Evolutionary conservation across 2,329 filamentous ascomycete genomes (phyloP).

Genomic region (Fusarium newnesense): DNA sequence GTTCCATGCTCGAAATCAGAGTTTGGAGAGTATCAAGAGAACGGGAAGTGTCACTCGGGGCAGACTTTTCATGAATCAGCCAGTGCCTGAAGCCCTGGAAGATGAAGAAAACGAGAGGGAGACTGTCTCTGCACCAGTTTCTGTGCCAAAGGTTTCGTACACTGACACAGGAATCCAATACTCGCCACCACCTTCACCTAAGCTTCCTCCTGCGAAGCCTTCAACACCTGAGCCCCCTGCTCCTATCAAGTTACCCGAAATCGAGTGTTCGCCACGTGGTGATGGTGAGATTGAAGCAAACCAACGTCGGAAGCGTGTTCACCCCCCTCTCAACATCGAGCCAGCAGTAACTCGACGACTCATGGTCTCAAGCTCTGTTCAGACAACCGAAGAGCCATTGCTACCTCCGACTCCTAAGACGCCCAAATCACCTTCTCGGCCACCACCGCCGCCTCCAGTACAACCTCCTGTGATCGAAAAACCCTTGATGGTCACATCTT

Average conservation of each 20-base stretch:
- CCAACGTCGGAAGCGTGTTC: conserved; percentile 76
- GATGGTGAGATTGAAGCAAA: conserved; percentile 77
- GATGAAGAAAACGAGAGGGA: conserved; percentile 65
- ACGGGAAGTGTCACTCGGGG: conserved; percentile 65
- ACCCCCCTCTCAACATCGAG: conserved; percentile 63
- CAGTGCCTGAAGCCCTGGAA: conserved; percentile 66
- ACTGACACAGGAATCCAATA: conserved; percentile 82
- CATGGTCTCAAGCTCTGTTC: conserved; percentile 74
- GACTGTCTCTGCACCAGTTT: conserved; percentile 40
- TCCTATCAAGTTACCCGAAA: conserved; percentile 53
- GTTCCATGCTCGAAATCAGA: conserved; percentile 66
- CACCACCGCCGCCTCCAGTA: conserved; percentile 50
- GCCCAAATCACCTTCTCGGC: conserved; percentile 51
- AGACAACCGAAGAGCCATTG: conserved; percentile 70
- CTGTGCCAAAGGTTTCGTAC: conserved; percentile 64
- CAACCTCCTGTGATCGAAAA: conserved; percentile 48
- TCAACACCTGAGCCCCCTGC: conserved; percentile 55
- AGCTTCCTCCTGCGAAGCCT: conserved; percentile 53
- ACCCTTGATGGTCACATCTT: conserved; percentile 61
- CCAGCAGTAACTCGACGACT: conserved; percentile 50
- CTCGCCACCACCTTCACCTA: conserved; percentile 83
- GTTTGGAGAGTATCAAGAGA: conserved; percentile 67
- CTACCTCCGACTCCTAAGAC: conserved; percentile 73
- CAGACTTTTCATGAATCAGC: conserved; percentile 63
- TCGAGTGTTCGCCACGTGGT: conserved; percentile 55